phyloP scores from a whole-genome alignment of 495 filamentous ascomycete species.

The Evernia prunastri region DNA sequence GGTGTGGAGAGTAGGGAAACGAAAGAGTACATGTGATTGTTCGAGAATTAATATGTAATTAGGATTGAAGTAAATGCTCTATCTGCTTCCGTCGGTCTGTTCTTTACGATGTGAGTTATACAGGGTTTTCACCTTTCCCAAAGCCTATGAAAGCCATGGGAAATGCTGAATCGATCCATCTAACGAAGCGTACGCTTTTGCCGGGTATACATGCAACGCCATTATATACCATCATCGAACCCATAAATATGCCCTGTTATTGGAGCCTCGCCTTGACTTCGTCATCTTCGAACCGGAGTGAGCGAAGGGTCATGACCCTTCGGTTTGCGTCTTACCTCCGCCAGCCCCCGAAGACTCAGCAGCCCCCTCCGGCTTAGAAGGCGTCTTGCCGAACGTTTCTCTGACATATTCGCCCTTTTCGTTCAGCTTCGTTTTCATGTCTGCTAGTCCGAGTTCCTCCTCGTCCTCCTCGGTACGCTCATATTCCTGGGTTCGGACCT shows the following conservation, averaged over 20 bases:
- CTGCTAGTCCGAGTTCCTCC: conserved; percentile 79
- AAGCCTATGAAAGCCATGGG: background rate
- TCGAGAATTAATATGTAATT: background rate
- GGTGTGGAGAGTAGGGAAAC: too few species aligned
- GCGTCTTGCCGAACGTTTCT: conserved; percentile 14
- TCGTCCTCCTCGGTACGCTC: conserved; percentile 82
- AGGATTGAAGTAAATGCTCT: background rate
- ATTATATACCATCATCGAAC: background rate
- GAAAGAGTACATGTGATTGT: background rate
- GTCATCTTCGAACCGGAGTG: background rate
- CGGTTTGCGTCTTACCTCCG: too few species aligned
- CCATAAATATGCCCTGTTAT: background rate
- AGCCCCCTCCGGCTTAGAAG: background rate
- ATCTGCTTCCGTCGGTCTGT: background rate
- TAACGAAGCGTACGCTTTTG: background rate
- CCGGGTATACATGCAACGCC: background rate
- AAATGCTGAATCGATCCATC: background rate
- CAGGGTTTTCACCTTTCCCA: background rate
- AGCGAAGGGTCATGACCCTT: background rate
- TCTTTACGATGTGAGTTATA: background rate
- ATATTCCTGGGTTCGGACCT: conserved; percentile 80
- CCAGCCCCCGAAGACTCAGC: too few species aligned
- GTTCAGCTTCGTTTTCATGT: conserved; percentile 91
- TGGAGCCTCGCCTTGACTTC: background rate
- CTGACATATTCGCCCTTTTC: conserved; percentile 45